A percentile compares a stretch with the other conserved stretches of the same genome.
Conservation (phyloP, 2,329 filamentous ascomycete genomes). For the Juglanconis sp. region DNA sequence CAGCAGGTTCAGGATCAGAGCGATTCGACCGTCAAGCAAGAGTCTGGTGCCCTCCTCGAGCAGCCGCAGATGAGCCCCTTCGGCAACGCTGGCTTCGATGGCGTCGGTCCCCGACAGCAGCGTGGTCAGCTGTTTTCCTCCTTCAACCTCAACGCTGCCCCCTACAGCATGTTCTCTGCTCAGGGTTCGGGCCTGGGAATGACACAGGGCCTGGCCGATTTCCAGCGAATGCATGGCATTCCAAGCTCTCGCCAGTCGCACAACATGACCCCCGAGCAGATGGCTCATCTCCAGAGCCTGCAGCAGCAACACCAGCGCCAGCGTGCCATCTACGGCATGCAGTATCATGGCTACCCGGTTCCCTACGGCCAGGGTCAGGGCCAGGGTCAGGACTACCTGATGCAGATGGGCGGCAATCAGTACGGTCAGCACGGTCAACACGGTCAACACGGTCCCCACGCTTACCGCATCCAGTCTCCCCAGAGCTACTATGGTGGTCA, state of each 20-base stretch:
- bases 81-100: too few species aligned
- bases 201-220: neutral
- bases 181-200: neutral
- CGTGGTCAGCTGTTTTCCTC: too few species aligned
- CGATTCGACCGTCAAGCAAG: too few species aligned
- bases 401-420: neutral
- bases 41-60: too few species aligned
- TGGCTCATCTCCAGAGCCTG: neutral
- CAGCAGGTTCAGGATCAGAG: too few species aligned
- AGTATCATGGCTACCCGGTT: neutral
- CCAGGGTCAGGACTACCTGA: neutral
- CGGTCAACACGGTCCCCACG: neutral
- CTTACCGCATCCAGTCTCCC: too few species aligned
- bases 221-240: neutral
- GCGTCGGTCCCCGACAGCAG: too few species aligned
- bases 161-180: too few species aligned
- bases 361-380: neutral
- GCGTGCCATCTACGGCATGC: neutral
- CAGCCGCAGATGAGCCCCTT: too few species aligned
- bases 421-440: too few species aligned
- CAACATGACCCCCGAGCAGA: neutral
- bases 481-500: too few species aligned
- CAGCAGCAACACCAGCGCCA: neutral
- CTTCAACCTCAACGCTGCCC: neutral
- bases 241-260: neutral